phyloP scores from a whole-genome alignment of 1,284 basidiomycete genomes.

The Coniferiporia weirii region DNA sequence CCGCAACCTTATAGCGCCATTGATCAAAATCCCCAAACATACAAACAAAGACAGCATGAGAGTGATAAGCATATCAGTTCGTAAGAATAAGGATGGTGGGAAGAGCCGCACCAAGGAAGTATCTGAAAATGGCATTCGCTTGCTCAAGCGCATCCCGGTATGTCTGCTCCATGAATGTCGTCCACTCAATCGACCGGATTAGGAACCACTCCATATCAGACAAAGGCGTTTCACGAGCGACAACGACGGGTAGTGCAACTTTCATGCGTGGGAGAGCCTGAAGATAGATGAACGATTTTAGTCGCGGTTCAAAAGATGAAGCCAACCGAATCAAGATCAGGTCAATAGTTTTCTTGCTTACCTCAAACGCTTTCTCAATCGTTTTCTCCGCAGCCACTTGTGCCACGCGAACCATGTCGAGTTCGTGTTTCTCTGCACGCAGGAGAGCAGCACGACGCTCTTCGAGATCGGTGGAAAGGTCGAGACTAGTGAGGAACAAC shows the following conservation, averaged over 20 bases:
- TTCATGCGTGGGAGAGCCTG: conserved; percentile 42
- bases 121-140: conserved; percentile 79
- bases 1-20: conserved; percentile 53
- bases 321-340: neutral
- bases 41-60: neutral
- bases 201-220: conserved; percentile 62
- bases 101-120: conserved; percentile 69
- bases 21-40: neutral
- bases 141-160: conserved; percentile 77
- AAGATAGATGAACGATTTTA: neutral
- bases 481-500: conserved; percentile 82
- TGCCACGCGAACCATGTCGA: conserved; percentile 82
- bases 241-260: conserved; percentile 59
- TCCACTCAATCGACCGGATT: conserved; percentile 91
- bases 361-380: conserved; percentile 68
- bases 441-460: conserved; percentile 73
- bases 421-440: conserved; percentile 76
- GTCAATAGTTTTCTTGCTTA: conserved; percentile 27
- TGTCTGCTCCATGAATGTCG: conserved; percentile 73
- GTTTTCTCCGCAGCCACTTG: conserved; percentile 77
- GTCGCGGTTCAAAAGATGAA: neutral
- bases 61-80: neutral
- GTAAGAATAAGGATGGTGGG: neutral
- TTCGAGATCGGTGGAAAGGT: conserved; percentile 59
- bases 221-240: conserved; percentile 44